Conservation (phyloP, 495 filamentous ascomycete species). For the Hypoxylon crocopeplum region DNA sequence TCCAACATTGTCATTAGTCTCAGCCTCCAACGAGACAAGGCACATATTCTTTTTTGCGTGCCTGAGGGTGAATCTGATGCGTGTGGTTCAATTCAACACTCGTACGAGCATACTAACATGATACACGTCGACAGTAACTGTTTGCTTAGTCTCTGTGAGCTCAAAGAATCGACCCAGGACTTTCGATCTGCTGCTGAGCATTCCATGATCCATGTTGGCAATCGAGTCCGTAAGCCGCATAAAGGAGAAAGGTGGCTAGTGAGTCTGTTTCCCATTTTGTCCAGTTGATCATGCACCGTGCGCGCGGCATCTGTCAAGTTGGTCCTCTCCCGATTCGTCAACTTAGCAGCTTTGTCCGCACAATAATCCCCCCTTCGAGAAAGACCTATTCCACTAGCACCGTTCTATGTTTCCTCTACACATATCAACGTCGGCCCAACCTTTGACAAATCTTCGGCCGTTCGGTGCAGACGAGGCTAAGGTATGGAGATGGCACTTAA, state of each 20-base stretch:
- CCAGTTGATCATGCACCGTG: constrained; percentile 29
- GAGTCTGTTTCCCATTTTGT: constrained; percentile 20
- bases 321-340: constrained; percentile 24
- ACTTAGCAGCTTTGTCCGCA: background rate
- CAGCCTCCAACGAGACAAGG: constrained; percentile 27
- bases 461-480: constrained; percentile 4
- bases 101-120: too few species aligned
- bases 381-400: background rate
- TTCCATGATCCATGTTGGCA: constrained; percentile 12
- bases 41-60: background rate
- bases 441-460: constrained; percentile 7
- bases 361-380: background rate
- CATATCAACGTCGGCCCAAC: background rate
- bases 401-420: background rate
- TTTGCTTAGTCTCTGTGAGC: too few species aligned
- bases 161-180: constrained; percentile 10
- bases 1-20: constrained; percentile 27
- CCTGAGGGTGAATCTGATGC: background rate
- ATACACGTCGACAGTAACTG: too few species aligned
- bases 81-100: too few species aligned
- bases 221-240: constrained; percentile 27
- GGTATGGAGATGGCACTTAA: background rate
- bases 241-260: constrained; percentile 28
- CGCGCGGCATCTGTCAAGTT: constrained; percentile 11
- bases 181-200: constrained; percentile 9